Percentiles rank a stretch among this genome's conserved stretches.
Evolutionary conservation across 176 grass and related monocot genomes (phyloP).

Genomic region (Phoenix dactylifera): DNA sequence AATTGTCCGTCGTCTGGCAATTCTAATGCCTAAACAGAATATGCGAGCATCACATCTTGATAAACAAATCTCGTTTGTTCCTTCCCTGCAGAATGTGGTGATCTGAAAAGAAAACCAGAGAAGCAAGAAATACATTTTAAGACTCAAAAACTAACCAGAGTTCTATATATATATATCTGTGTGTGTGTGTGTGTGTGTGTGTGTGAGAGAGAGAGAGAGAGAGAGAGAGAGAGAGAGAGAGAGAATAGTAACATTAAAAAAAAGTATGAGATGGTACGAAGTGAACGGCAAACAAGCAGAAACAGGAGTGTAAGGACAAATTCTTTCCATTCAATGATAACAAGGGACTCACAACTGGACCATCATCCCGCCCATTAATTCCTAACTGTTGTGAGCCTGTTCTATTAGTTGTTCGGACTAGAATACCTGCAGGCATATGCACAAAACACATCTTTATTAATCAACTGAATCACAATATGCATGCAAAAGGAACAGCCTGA

Average conservation of each 20-base stretch:
- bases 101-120: constrained; percentile 20
- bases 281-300: too few species aligned
- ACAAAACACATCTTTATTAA: not conserved
- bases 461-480: too few species aligned
- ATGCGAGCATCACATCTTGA: constrained; percentile 44
- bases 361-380: constrained; percentile 65
- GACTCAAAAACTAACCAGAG: not conserved
- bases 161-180: too few species aligned
- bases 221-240: too few species aligned
- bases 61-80: constrained; percentile 48
- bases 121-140: not conserved
- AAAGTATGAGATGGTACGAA: too few species aligned
- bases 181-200: too few species aligned
- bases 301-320: not conserved
- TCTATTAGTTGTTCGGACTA: constrained; percentile 40
- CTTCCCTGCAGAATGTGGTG: constrained; percentile 37
- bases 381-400: constrained; percentile 44
- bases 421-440: constrained; percentile 34
- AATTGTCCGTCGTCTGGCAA: constrained; percentile 47
- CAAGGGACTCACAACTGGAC: constrained; percentile 48
- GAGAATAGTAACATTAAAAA: too few species aligned
- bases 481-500: too few species aligned
- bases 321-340: not conserved
- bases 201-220: too few species aligned
- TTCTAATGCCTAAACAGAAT: constrained; percentile 73